Percentiles rank a stretch among this genome's conserved stretches.
Conservation (phyloP, 176 grass and related monocot species). For the Chloris gayana region DNA sequence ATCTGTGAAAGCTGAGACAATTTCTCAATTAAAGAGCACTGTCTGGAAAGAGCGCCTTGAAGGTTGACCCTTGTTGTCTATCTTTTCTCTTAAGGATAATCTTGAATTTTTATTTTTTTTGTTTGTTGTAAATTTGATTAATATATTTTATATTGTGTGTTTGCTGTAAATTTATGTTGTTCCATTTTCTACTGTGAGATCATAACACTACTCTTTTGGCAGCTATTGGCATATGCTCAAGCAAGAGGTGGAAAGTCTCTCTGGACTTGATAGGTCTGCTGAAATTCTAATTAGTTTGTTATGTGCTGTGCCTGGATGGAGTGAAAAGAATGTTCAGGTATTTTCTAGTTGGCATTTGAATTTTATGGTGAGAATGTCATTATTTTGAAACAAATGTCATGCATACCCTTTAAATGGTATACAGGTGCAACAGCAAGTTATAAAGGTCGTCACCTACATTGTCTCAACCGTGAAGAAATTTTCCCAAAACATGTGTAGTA, state of each 20-base stretch:
- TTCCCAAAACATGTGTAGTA: slow-evolving; percentile 86
- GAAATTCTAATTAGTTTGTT: slow-evolving; percentile 88
- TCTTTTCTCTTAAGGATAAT: too few relatives aligned
- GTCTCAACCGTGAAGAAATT: slow-evolving; percentile 80
- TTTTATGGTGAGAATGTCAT: slow-evolving; percentile 21
- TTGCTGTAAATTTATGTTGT: too few relatives aligned
- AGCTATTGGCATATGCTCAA: too few relatives aligned
- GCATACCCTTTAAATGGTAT: slow-evolving; percentile 33
- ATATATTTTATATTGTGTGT: too few relatives aligned
- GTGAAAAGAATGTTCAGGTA: slow-evolving; percentile 98
- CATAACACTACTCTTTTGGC: too few relatives aligned
- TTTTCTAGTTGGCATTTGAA: slow-evolving; percentile 30
- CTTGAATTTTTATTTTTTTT: too few relatives aligned
- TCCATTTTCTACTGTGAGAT: too few relatives aligned
- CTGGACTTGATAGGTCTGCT: slow-evolving; percentile 75
- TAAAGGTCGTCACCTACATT: slow-evolving; percentile 84
- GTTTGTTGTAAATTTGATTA: too few relatives aligned
- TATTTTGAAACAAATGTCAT: slow-evolving; percentile 23
- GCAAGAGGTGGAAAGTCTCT: too few relatives aligned
- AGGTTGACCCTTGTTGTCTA: slow-evolving; percentile 51
- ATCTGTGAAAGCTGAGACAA: slow-evolving; percentile 71
- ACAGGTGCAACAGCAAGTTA: slow-evolving; percentile 98
- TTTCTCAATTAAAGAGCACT: slow-evolving; percentile 87
- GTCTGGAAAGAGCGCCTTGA: slow-evolving; percentile 98
- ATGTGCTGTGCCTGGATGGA: slow-evolving; percentile 95